Evolutionary conservation across 164 flowering plant species (phyloP).

Genomic region (Vitis labrusca): DNA sequence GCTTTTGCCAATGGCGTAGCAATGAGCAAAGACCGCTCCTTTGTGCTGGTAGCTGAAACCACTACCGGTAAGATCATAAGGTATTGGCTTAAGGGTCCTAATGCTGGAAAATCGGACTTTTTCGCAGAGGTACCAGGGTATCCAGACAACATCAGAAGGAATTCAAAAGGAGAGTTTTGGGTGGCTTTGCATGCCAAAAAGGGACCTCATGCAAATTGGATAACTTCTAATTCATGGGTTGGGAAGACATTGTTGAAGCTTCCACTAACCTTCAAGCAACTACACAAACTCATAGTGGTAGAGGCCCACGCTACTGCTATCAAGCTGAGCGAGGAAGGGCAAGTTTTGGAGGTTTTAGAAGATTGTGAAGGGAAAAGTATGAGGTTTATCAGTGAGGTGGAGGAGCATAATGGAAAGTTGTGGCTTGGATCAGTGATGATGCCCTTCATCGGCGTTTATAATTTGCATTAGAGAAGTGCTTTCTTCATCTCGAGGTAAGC

Average conservation of each 20-base stretch:
- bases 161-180: slow-evolving; percentile 66
- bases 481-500: no score
- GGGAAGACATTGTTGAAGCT: slow-evolving; percentile 40
- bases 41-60: slow-evolving; percentile 60
- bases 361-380: slow-evolving; percentile 51
- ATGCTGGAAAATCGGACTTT: slow-evolving; percentile 42
- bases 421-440: slow-evolving; percentile 71
- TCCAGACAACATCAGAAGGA: slow-evolving; percentile 68
- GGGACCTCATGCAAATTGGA: slow-evolving; percentile 22
- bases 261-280: slow-evolving; percentile 37
- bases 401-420: slow-evolving; percentile 64
- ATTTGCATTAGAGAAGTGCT: slow-evolving; percentile 6
- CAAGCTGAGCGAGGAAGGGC: slow-evolving; percentile 48
- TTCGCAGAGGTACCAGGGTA: slow-evolving; percentile 61
- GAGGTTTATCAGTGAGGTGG: slow-evolving; percentile 64
- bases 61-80: slow-evolving; percentile 38
- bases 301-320: slow-evolving; percentile 55
- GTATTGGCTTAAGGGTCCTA: slow-evolving; percentile 61
- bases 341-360: slow-evolving; percentile 55
- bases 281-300: slow-evolving; percentile 44
- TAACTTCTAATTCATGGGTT: slow-evolving; percentile 27
- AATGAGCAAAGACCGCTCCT: slow-evolving; percentile 55
- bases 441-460: slow-evolving; percentile 52
- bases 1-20: slow-evolving; percentile 73
- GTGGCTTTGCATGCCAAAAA: slow-evolving; percentile 63